phyloP scores from a whole-genome alignment of 2,329 filamentous ascomycete genomes.

The Ascochyta koolunga region DNA sequence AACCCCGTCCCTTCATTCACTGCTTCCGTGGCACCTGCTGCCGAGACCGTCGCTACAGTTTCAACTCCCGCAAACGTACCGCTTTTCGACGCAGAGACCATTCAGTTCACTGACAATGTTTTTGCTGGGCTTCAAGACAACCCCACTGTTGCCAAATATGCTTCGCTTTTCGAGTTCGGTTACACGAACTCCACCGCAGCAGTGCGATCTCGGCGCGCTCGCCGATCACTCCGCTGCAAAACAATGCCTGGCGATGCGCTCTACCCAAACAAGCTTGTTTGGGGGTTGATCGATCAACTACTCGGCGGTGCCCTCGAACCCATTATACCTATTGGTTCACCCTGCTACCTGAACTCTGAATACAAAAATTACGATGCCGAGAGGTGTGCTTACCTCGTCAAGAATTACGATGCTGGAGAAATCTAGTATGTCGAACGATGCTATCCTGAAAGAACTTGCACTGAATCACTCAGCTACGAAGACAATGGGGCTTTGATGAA shows the following conservation, averaged over 20 bases:
- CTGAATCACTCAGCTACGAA: constrained; percentile 22
- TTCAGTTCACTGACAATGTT: constrained; percentile 36
- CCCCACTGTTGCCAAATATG: constrained; percentile 25
- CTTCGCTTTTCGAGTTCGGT: constrained; percentile 46
- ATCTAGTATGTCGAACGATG: constrained; percentile 23
- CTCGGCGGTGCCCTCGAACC: constrained; percentile 34
- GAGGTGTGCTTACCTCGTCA: constrained; percentile 29
- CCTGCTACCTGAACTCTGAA: constrained; percentile 35
- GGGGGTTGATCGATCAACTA: constrained; percentile 30
- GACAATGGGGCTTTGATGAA: constrained; percentile 37
- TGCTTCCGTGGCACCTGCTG: constrained; percentile 31
- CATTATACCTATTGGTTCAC: constrained; percentile 35
- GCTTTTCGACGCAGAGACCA: constrained; percentile 28
- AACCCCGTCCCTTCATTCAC: constrained; percentile 21
- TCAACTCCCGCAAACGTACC: constrained; percentile 27
- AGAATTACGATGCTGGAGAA: constrained; percentile 24
- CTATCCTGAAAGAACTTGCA: not conserved
- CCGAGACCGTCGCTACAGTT: constrained; percentile 28
- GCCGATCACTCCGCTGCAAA: constrained; percentile 29
- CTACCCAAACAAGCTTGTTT: constrained; percentile 29
- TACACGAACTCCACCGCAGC: constrained; percentile 19
- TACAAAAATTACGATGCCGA: constrained; percentile 38
- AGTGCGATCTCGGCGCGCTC: constrained; percentile 13
- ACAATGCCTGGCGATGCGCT: constrained; percentile 36
- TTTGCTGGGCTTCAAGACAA: constrained; percentile 26